Evolutionary conservation across 805 yeast genomes (phyloP).

Genomic region (Wickerhamiella qilinensis): DNA sequence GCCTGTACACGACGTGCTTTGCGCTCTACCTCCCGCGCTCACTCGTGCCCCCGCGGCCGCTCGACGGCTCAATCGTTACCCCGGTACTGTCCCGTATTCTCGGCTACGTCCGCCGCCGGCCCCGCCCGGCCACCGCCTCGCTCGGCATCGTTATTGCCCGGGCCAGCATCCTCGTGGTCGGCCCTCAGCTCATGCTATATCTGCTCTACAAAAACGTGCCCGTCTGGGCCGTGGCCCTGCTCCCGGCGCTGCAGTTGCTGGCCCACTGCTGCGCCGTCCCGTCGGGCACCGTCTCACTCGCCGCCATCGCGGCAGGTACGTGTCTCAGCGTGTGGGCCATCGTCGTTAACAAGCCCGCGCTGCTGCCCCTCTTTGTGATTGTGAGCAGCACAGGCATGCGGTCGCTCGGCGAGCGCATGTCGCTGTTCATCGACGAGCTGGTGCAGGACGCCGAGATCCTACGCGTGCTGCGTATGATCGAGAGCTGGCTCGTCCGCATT

Average conservation of each 20-base stretch:
- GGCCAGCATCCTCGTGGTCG: conserved; percentile 10
- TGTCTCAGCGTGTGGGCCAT: not conserved
- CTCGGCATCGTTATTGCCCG: conserved; percentile 11
- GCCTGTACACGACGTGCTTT: conserved; percentile 14
- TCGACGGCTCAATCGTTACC: too few relatives aligned
- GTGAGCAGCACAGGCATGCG: conserved; percentile 1
- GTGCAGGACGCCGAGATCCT: conserved; percentile 2
- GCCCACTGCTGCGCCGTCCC: not conserved
- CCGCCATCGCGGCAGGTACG: not conserved
- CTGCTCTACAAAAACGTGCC: conserved; percentile 7
- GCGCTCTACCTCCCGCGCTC: conserved; percentile 14
- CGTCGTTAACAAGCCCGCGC: not conserved
- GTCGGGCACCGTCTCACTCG: not conserved
- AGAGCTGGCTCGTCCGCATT: not conserved
- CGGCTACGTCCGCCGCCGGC: conserved; percentile 10
- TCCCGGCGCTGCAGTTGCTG: conserved; percentile 10
- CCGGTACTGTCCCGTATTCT: conserved; percentile 9
- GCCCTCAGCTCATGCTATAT: conserved; percentile 13
- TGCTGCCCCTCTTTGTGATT: not conserved
- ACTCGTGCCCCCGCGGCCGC: not conserved
- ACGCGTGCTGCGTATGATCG: not conserved
- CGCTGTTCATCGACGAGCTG: conserved; percentile 1
- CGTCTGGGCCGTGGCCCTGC: conserved; percentile 5
- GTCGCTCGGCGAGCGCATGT: not conserved
- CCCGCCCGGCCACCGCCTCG: conserved; percentile 12